These are phyloP conservation scores for Colletotrichum sp. DNA, from an alignment of 2,329 filamentous ascomycete genomes.

Conservation along the genomic window DNA sequence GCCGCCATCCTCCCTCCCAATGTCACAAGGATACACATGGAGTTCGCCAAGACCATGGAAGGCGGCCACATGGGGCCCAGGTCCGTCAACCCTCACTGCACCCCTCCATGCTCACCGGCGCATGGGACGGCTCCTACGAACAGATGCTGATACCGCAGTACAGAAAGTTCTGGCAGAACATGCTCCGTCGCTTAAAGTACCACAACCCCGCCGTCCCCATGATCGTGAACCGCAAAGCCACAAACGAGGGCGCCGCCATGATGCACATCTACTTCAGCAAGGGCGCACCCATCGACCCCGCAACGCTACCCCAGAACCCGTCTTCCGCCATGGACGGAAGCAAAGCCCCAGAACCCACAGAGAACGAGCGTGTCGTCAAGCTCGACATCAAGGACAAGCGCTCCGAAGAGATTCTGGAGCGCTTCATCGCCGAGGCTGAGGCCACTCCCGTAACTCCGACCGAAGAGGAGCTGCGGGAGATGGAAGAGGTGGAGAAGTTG, in stretches of 20 bases:
- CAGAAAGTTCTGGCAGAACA: constrained; percentile 88
- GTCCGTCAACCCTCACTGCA: constrained; percentile 47
- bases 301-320: constrained; percentile 42
- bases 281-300: constrained; percentile 33
- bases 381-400: constrained; percentile 70
- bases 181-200: constrained; percentile 88
- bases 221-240: constrained; percentile 73
- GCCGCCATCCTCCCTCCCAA: constrained; percentile 81
- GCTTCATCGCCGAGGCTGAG: constrained; percentile 67
- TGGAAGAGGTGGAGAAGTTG: constrained; percentile 62
- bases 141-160: constrained; percentile 28
- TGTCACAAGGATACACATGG: constrained; percentile 76
- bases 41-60: constrained; percentile 67
- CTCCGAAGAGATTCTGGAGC: constrained; percentile 66
- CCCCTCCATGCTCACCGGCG: not conserved
- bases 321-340: constrained; percentile 54
- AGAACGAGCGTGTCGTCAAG: constrained; percentile 54
- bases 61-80: constrained; percentile 76
- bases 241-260: constrained; percentile 61
- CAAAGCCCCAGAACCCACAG: constrained; percentile 50
- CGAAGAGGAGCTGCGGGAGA: constrained; percentile 62
- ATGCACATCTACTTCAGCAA: constrained; percentile 69
- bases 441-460: constrained; percentile 63
- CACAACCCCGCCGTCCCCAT: constrained; percentile 89
- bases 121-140: not conserved